Conservation (phyloP, 2,329 filamentous ascomycete species). For the Aspergillus latus region DNA sequence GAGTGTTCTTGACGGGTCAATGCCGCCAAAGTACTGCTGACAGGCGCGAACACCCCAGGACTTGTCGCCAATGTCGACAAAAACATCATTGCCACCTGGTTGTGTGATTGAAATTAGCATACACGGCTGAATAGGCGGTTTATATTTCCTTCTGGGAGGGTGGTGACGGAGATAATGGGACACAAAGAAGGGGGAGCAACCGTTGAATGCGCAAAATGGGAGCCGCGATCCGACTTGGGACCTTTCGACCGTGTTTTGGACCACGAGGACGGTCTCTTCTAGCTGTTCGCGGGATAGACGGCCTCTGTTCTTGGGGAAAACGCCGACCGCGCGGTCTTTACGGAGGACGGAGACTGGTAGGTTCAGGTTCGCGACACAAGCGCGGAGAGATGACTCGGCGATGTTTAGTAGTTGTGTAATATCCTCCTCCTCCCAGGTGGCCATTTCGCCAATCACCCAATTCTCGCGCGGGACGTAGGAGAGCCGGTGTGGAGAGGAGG, state of each 20-base stretch:
- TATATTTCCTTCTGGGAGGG: neutral
- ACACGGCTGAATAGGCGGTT: neutral
- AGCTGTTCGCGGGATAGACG: conserved; percentile 83
- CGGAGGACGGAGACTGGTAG: conserved; percentile 78
- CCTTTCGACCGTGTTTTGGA: conserved; percentile 88
- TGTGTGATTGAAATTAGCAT: neutral
- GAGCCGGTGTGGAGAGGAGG: conserved; percentile 65
- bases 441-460: conserved; percentile 62
- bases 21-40: conserved; percentile 81
- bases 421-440: conserved; percentile 57
- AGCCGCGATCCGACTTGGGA: conserved; percentile 66
- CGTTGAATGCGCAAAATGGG: conserved; percentile 98
- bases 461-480: conserved; percentile 59
- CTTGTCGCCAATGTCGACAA: conserved; percentile 98
- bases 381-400: conserved; percentile 77
- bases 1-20: conserved; percentile 75
- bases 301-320: conserved; percentile 63
- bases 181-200: conserved; percentile 31
- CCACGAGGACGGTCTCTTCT: conserved; percentile 92
- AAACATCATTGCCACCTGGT: conserved; percentile 83
- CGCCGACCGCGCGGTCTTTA: conserved; percentile 83
- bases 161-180: neutral
- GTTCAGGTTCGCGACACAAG: conserved; percentile 76
- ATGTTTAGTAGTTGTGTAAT: conserved; percentile 82
- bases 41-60: conserved; percentile 92